phyloP scores from a whole-genome alignment of 2,329 filamentous ascomycete genomes.

The Sphaerulina populicola region DNA sequence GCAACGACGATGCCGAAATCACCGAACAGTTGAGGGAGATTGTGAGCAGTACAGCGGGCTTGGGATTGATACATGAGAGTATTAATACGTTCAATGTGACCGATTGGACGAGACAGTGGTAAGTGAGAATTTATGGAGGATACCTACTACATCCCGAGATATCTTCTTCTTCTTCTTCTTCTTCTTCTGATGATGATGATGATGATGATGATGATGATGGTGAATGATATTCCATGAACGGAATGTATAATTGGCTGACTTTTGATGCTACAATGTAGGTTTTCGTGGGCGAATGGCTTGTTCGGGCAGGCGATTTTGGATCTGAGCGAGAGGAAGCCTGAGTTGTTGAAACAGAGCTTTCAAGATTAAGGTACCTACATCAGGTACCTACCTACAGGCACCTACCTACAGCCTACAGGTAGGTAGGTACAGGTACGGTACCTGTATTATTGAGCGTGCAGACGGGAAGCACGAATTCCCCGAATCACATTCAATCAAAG shows the following conservation, averaged over 20 bases:
- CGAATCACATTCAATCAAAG: no score
- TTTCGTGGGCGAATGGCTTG: conserved; percentile 41
- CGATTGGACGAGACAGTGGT: conserved; percentile 46
- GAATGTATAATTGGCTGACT: no score
- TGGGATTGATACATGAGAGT: conserved; percentile 47
- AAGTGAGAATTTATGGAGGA: conserved; percentile 3
- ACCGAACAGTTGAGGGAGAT: conserved; percentile 38
- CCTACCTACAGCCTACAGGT: no score
- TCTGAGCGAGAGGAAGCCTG: conserved; percentile 18
- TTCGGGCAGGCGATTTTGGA: conserved; percentile 22
- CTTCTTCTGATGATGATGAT: neutral
- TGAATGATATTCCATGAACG: neutral
- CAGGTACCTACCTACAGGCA: no score
- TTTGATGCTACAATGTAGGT: conserved; percentile 29
- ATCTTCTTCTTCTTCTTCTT: no score
- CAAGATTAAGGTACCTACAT: conserved; percentile 23
- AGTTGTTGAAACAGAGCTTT: conserved; percentile 37
- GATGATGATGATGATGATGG: no score
- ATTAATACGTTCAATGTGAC: conserved; percentile 42
- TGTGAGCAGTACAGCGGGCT: conserved; percentile 41
- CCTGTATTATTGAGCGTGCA: no score
- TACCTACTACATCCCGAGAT: no score
- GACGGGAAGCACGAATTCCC: no score
- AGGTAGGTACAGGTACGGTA: no score
- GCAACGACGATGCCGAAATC: conserved; percentile 42